Evolutionary conservation across 2,329 filamentous ascomycete species (phyloP).

Genomic region (Didymella lethalis): DNA sequence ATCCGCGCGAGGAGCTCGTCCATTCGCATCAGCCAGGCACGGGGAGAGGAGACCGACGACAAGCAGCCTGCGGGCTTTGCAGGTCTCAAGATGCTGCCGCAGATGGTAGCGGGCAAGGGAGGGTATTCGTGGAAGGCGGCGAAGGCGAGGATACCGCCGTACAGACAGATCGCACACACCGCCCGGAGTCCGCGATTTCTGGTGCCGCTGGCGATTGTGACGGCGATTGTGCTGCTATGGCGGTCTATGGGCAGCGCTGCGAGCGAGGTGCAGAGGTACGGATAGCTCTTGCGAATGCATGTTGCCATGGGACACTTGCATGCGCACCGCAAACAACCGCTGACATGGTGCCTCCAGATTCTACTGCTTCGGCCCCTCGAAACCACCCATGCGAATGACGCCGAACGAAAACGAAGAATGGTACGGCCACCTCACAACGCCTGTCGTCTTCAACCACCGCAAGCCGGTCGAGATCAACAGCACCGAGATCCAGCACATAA

Average conservation of each 20-base stretch:
- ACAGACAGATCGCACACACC: conserved; percentile 68
- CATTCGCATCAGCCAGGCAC: conserved; percentile 43
- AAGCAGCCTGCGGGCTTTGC: conserved; percentile 31
- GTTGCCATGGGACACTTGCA: conserved; percentile 8
- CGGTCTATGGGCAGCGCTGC: conserved; percentile 81
- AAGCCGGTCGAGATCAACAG: conserved; percentile 85
- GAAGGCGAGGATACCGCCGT: conserved; percentile 78
- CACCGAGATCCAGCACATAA: conserved; percentile 76
- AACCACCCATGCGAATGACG: conserved; percentile 95
- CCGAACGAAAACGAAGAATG: conserved; percentile 89
- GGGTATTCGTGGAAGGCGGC: conserved; percentile 92
- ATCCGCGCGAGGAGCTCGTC: conserved; percentile 44
- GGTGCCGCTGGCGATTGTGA: conserved; percentile 73
- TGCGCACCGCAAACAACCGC: conserved; percentile 9
- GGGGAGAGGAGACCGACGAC: conserved; percentile 37
- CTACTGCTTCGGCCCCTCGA: conserved; percentile 95
- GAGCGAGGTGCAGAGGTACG: conserved; percentile 89
- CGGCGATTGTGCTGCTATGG: conserved; percentile 83
- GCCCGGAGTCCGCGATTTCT: conserved; percentile 81
- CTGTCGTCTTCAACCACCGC: conserved; percentile 96
- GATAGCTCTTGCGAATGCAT: not conserved
- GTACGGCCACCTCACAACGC: conserved; percentile 87
- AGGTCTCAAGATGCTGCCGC: conserved; percentile 75
- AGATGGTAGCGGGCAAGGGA: conserved; percentile 61
- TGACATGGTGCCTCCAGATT: conserved; percentile 68